These are phyloP conservation scores for Ustilago trichophora DNA, from an alignment of 1,284 basidiomycete species.

Conservation along the genomic window DNA sequence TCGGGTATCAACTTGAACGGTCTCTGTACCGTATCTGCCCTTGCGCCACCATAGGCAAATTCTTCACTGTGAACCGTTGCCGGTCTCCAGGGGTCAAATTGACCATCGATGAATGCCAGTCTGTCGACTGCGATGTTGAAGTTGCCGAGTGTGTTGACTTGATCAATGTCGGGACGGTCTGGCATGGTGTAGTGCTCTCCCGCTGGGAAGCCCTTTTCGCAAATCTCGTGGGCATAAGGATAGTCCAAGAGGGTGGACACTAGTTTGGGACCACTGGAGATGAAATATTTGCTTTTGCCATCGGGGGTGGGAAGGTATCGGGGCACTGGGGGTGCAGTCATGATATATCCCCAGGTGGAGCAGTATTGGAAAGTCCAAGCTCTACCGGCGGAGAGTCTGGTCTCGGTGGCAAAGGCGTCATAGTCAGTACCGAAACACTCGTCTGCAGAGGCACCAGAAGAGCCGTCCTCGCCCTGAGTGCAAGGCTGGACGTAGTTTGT, in stretches of 20 bases:
- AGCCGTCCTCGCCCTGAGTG: slow-evolving; percentile 27
- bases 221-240: slow-evolving; percentile 81
- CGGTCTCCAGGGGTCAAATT: slow-evolving; percentile 86
- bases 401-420: slow-evolving; percentile 73
- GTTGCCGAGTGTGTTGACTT: slow-evolving; percentile 73
- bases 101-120: slow-evolving; percentile 85
- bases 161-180: slow-evolving; percentile 77
- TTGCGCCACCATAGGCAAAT: slow-evolving; percentile 72
- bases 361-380: slow-evolving; percentile 83
- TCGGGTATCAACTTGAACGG: slow-evolving; percentile 89
- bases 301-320: slow-evolving; percentile 21
- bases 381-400: slow-evolving; percentile 78
- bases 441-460: slow-evolving; percentile 18
- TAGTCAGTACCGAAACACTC: slow-evolving; percentile 81
- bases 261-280: slow-evolving; percentile 70
- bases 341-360: slow-evolving; percentile 93
- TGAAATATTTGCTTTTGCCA: slow-evolving; percentile 32
- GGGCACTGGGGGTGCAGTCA: slow-evolving; percentile 48
- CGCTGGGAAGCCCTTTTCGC: slow-evolving; percentile 80
- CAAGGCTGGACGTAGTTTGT: slow-evolving; percentile 46
- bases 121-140: slow-evolving; percentile 77
- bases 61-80: slow-evolving; percentile 81
- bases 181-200: slow-evolving; percentile 81
- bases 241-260: slow-evolving; percentile 79
- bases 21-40: slow-evolving; percentile 76